Evolutionary conservation across 2,329 filamentous ascomycete genomes (phyloP), one percentile per base, ranked within the genome.

Genomic region (Parastagonospora nodorum): DNA sequence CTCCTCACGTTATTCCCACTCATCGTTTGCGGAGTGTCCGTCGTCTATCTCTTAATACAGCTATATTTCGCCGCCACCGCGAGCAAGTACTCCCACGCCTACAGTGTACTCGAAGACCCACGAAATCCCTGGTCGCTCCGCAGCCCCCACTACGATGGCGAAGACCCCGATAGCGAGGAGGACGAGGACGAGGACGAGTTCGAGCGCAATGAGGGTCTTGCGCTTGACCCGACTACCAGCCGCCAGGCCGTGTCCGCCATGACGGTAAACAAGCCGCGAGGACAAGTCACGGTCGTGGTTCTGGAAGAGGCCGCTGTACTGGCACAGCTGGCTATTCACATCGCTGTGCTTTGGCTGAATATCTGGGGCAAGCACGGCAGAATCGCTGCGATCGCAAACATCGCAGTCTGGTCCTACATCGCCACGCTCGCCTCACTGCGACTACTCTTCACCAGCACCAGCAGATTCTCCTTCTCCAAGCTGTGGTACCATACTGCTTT

Each of bases 401-500:
- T 96, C 30, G 74, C 85, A 9, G 85, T 85, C 28, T 97, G 94
- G 93, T 74, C 84, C 45, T 99, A 97, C 70, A 84, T 92, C 33
- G 79, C 93, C 27, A 75, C 86, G 12, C 82, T 99, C 51, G 87
- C 87, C 11, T 83, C 85, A 15, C 76, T 92, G 37, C 87, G 94
- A 30, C 78, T 97, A 44, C 64, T 86, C 75, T 75, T 84, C 80
- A 75, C 87, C 73, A 80, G 76, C 47, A 74, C 77, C 38, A 73
- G 85, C 78, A 75, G 84, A 76, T 65, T 84, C 79, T 80, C 90
- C 72, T 73, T 94, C 11, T 87, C 88, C 8, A 81, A 83, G 51
- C 78, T 97, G 8, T 99, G 94, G 94, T 92, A 93, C 69, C 94
- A 99, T 74, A 97, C 94, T 0, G 89, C 91, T 15, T 77, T 82